Base-by-base conservation (phyloP, 2,329 filamentous ascomycete species). In the Dothidotthia symphoricarpi region DNA sequence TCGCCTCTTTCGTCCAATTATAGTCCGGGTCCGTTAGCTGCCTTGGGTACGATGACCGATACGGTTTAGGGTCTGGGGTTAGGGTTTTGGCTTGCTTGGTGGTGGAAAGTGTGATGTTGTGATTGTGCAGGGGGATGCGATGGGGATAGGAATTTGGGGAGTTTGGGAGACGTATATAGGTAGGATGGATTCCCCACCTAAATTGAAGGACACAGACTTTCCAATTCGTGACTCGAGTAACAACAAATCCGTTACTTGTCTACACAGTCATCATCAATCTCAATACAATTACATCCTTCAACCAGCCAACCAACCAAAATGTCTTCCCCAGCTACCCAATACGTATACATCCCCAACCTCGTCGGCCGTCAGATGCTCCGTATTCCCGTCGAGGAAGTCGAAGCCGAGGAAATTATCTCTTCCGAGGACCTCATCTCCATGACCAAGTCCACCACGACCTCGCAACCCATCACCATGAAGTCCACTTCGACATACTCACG, bases 281-380 rank as follows among this genome's bases (percentile, higher is more conserved):
- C n/a, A n/a, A n/a, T n/a, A n/a, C n/a, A n/a, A n/a, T n/a, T 7
- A 3, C 12, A 24, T 17, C 12, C 22, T 12, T 31, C 16, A 36
- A 42, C 19, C 36, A 28, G 31, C 26, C 25, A 19, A 28, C 37
- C 27, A 36, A 39, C 41, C 43, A 52, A 34, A 36, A 61, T 63
- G 59, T 63, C 59, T 44, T 51, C 57, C 25, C 52, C 56, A 34
- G 36, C 46, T 28, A 45, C 52, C 16, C 51, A 63, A 55, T 65
- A 61, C 49, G 59, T 65, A 45, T 66, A 66, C 57, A 64, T 66
- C 38, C 61, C 63, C 50, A 66, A 66, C 51, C 57, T 66, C 7
- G 61, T 65, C 34, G 63, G 63, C 35, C 53, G 61, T 30, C 63
- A 66, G 44, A 63, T 64, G 51, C 59, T 66, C 28, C 60, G 63